Conservation (phyloP, 2,329 filamentous ascomycete genomes). For the Penicillium sclerotiorum region DNA sequence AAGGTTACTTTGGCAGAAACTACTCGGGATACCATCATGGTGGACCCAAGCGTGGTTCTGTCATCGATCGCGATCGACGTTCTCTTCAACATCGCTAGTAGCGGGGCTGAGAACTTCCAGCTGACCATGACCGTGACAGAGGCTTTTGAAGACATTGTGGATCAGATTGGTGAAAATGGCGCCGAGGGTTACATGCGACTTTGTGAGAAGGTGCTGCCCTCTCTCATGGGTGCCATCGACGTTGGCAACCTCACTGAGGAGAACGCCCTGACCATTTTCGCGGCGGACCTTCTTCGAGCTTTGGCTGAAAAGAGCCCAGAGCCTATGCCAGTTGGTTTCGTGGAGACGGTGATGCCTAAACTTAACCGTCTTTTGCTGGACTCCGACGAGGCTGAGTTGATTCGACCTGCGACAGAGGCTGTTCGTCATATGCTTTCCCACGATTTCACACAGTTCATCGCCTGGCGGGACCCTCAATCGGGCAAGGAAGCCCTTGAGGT, state of each 20-base stretch:
- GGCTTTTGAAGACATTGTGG: conserved; percentile 85
- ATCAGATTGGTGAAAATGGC: conserved; percentile 65
- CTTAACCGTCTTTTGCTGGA: conserved; percentile 79
- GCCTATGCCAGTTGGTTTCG: conserved; percentile 83
- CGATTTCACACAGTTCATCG: conserved; percentile 86
- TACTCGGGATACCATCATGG: conserved; percentile 76
- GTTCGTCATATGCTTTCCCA: conserved; percentile 89
- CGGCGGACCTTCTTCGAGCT: conserved; percentile 79
- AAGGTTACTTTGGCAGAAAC: conserved; percentile 88
- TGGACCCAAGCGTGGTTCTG: conserved; percentile 75
- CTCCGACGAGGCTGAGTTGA: conserved; percentile 82
- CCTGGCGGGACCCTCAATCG: conserved; percentile 75
- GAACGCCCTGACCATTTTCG: conserved; percentile 75
- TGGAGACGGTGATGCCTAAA: conserved; percentile 83
- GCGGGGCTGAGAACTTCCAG: conserved; percentile 88
- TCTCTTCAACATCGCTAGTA: conserved; percentile 85
- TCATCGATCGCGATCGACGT: conserved; percentile 72
- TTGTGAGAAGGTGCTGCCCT: conserved; percentile 83
- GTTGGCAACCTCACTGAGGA: conserved; percentile 84
- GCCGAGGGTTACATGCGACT: conserved; percentile 73
- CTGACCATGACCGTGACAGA: conserved; percentile 85
- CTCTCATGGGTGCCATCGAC: conserved; percentile 85
- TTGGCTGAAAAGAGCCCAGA: conserved; percentile 81
- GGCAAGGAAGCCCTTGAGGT: conserved; percentile 85
- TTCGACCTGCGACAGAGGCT: conserved; percentile 81